Evolutionary conservation across 768 basidiomycete species (phyloP).

Genomic region (Naganishia friedmannii): DNA sequence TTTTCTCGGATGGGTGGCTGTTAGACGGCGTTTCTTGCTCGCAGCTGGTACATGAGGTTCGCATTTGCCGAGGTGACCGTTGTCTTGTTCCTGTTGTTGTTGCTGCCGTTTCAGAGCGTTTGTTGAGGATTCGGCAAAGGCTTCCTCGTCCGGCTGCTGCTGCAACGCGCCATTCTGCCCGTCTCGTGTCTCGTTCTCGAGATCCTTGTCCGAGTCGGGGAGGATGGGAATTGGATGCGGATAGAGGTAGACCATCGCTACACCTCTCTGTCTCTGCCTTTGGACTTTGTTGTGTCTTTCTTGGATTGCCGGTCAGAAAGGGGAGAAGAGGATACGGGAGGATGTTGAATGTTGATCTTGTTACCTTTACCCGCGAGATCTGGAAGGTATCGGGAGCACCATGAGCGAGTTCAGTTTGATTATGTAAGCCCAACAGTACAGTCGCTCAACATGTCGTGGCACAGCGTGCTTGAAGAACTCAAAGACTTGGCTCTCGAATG

Average conservation of each 20-base stretch:
- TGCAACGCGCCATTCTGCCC: neutral
- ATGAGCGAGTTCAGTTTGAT: too few relatives aligned
- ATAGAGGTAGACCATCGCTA: constrained; percentile 27
- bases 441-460: too few relatives aligned
- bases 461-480: too few relatives aligned
- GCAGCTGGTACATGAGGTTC: too few relatives aligned
- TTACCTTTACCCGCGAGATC: too few relatives aligned
- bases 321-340: neutral
- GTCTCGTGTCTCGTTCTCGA: neutral
- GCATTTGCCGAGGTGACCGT: neutral
- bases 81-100: neutral
- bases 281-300: too few relatives aligned
- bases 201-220: constrained; percentile 16
- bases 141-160: neutral
- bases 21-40: neutral
- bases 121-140: neutral
- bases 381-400: too few relatives aligned
- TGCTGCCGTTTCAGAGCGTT: neutral
- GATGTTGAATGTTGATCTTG: constrained; percentile 1
- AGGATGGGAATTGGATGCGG: constrained; percentile 24
- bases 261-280: neutral
- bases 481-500: too few relatives aligned
- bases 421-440: too few relatives aligned
- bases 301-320: neutral
- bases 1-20: too few relatives aligned